Evolutionary conservation across 768 basidiomycete species (phyloP).

Genomic region (Tremella mesenterica): DNA sequence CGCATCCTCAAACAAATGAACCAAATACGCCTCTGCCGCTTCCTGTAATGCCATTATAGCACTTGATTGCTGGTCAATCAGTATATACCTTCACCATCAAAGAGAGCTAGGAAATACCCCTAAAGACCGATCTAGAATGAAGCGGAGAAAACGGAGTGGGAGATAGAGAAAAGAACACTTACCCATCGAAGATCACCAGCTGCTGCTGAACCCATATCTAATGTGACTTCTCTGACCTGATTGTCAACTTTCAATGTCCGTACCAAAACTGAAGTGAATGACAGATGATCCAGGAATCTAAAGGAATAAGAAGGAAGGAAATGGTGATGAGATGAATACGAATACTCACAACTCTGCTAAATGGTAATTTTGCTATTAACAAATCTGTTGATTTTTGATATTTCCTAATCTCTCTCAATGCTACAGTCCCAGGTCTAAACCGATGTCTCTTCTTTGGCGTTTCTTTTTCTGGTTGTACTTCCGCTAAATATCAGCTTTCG

Average conservation of each 20-base stretch:
- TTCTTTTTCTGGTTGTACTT: not conserved
- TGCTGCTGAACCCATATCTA: conserved; percentile 69
- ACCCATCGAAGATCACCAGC: conserved; percentile 67
- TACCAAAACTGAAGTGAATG: not conserved
- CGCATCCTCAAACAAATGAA: conserved; percentile 98
- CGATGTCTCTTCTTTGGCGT: conserved; percentile 50
- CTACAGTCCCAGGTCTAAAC: conserved; percentile 84
- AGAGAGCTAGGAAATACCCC: too few relatives aligned
- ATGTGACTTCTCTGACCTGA: conserved; percentile 89
- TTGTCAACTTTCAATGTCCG: conserved; percentile 5
- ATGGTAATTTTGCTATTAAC: conserved; percentile 76
- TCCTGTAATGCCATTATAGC: conserved; percentile 91
- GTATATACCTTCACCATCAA: too few relatives aligned
- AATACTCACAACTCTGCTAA: conserved; percentile 72
- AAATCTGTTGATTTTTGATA: conserved; percentile 91
- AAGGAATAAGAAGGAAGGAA: not conserved
- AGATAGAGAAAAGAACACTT: too few relatives aligned
- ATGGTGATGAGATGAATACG: not conserved
- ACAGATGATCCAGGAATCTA: not conserved
- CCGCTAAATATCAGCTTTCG: conserved; percentile 1
- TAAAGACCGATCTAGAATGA: too few relatives aligned
- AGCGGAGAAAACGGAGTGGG: too few relatives aligned
- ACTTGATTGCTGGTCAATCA: conserved; percentile 93
- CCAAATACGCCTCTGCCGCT: conserved; percentile 63
- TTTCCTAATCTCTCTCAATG: conserved; percentile 82